Percentiles rank a stretch among this genome's conserved stretches.
phyloP scores from a whole-genome alignment of 192 early-diverging fungal species.

The Coemansia pectinata region DNA sequence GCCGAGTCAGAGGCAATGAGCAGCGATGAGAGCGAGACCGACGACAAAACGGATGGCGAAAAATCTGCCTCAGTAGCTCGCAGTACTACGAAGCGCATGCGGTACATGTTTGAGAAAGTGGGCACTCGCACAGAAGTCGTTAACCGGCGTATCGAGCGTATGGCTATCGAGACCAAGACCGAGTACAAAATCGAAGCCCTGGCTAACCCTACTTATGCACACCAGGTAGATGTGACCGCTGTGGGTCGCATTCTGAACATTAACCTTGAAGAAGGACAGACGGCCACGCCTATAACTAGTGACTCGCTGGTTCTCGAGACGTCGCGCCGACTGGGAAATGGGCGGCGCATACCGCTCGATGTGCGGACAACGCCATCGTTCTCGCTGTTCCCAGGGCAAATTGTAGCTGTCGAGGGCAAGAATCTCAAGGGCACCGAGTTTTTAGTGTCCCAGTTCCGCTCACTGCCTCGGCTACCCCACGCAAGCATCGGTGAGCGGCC shows the following conservation, averaged over 20 bases:
- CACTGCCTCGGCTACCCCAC: slow-evolving; percentile 63
- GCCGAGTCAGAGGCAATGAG: slow-evolving; percentile 3
- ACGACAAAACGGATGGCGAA: neutral
- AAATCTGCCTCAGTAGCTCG: neutral
- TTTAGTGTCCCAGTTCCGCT: slow-evolving; percentile 54
- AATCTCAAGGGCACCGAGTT: slow-evolving; percentile 62
- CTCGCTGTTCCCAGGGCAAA: slow-evolving; percentile 88
- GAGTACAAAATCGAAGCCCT: slow-evolving; percentile 49
- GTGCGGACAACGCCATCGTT: slow-evolving; percentile 60
- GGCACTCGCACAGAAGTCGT: slow-evolving; percentile 38
- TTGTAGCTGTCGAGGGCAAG: slow-evolving; percentile 72
- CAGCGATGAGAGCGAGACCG: slow-evolving; percentile 29
- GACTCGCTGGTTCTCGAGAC: slow-evolving; percentile 75
- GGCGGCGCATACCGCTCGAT: slow-evolving; percentile 67
- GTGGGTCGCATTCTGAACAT: slow-evolving; percentile 81
- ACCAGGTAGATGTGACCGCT: slow-evolving; percentile 63
- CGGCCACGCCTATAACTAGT: slow-evolving; percentile 26
- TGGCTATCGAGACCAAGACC: slow-evolving; percentile 44
- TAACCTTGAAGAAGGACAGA: slow-evolving; percentile 63
- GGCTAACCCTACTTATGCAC: slow-evolving; percentile 54
- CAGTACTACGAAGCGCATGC: slow-evolving; percentile 31
- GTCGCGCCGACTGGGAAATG: slow-evolving; percentile 73
- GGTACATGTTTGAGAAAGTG: slow-evolving; percentile 55
- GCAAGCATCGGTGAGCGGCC: slow-evolving; percentile 23
- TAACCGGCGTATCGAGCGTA: slow-evolving; percentile 52